phyloP scores from a whole-genome alignment of 768 basidiomycete species.

The Leccinum boreale region DNA sequence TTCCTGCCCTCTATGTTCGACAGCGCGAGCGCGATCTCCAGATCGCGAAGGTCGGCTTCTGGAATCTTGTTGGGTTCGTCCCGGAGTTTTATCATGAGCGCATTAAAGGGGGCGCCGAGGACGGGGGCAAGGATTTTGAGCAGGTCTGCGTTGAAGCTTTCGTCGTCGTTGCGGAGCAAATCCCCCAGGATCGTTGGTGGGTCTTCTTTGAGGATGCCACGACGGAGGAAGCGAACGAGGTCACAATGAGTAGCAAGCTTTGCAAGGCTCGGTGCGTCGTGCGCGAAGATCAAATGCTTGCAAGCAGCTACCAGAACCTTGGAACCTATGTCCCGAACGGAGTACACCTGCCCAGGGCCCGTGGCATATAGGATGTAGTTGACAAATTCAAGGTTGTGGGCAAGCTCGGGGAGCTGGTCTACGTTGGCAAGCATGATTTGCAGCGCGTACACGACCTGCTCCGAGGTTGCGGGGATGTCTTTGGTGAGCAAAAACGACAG shows the following conservation, averaged over 20 bases:
- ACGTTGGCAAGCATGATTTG: neutral
- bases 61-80: conserved; percentile 2
- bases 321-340: neutral
- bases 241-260: neutral
- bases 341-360: neutral
- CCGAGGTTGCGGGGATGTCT: neutral
- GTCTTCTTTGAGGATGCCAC: neutral
- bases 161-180: neutral
- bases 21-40: conserved; percentile 5
- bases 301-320: neutral
- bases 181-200: conserved; percentile 3
- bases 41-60: conserved; percentile 1
- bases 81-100: neutral
- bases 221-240: conserved; percentile 1
- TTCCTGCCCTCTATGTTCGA: neutral
- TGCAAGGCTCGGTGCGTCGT: neutral
- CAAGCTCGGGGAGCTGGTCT: neutral
- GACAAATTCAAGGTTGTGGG: conserved; percentile 1
- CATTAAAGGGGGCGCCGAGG: conserved; percentile 1
- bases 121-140: conserved; percentile 1
- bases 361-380: conserved; percentile 2
- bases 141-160: neutral
- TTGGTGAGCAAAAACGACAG: conserved; percentile 2
- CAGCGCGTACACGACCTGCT: neutral
- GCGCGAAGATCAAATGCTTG: neutral